phyloP scores from a whole-genome alignment of 2,329 filamentous ascomycete genomes.

The Ophiocordyceps camponoti-leonardi region DNA sequence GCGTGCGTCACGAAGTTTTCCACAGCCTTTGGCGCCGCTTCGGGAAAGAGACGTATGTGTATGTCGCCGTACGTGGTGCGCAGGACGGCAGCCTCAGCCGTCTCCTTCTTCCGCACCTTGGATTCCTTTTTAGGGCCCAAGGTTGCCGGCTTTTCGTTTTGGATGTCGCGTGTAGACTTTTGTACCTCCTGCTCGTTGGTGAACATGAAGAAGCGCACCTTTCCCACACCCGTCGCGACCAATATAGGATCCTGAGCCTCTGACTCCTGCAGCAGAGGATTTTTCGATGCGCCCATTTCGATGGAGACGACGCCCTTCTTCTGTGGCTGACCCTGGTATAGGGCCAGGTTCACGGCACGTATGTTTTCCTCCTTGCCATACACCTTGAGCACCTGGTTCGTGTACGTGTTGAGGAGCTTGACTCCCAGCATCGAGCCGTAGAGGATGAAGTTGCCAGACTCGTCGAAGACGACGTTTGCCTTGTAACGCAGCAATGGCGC shows the following conservation, averaged over 20 bases:
- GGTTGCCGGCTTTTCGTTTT: constrained; percentile 79
- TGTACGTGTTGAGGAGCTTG: constrained; percentile 92
- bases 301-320: constrained; percentile 88
- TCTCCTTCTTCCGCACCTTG: constrained; percentile 43
- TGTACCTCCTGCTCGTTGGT: constrained; percentile 74
- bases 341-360: constrained; percentile 60
- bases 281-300: constrained; percentile 90
- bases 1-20: constrained; percentile 95
- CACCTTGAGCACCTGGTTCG: constrained; percentile 78
- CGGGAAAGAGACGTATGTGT: constrained; percentile 79
- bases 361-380: constrained; percentile 85
- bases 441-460: constrained; percentile 86
- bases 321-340: constrained; percentile 92
- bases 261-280: constrained; percentile 83
- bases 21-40: constrained; percentile 82
- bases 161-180: constrained; percentile 74
- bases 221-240: constrained; percentile 66
- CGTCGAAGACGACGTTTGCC: constrained; percentile 83
- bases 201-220: constrained; percentile 95
- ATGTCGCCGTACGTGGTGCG: constrained; percentile 94
- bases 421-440: constrained; percentile 86
- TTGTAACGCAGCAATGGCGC: constrained; percentile 48
- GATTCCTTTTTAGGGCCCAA: constrained; percentile 36
- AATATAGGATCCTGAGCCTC: constrained; percentile 84
- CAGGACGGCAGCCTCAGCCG: constrained; percentile 63